These are phyloP conservation scores for Cryptomeria japonica DNA, from an alignment of 75 land plant genomes.

Conservation along the genomic window DNA sequence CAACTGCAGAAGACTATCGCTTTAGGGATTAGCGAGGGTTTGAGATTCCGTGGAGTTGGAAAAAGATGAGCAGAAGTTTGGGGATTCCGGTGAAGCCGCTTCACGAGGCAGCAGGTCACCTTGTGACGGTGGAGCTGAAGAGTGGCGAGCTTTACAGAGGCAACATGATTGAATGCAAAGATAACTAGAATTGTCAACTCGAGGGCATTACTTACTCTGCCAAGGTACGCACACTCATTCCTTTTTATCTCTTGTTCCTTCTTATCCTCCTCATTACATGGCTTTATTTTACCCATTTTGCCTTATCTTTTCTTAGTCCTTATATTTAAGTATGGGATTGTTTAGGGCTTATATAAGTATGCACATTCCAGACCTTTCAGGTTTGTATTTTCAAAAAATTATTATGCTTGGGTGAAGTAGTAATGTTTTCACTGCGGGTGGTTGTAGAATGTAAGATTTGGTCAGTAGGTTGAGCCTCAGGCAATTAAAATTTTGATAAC, in stretches of 20 bases:
- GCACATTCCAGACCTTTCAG: no score
- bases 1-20: no score
- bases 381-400: not conserved
- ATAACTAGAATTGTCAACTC: slow-evolving; percentile 97
- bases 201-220: slow-evolving; percentile 88
- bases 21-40: not conserved
- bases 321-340: not conserved
- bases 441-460: not conserved
- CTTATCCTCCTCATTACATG: not conserved
- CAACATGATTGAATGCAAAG: slow-evolving; percentile 88
- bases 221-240: slow-evolving; percentile 40
- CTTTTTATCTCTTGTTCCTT: not conserved
- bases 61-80: slow-evolving; percentile 83
- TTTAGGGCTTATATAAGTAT: not conserved
- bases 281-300: not conserved
- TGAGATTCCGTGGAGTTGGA: not conserved
- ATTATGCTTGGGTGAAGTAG: not conserved
- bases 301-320: not conserved
- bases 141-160: slow-evolving; percentile 96
- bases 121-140: slow-evolving; percentile 89
- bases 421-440: not conserved
- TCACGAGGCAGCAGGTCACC: slow-evolving; percentile 91
- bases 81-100: slow-evolving; percentile 96
- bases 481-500: not conserved
- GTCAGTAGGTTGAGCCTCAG: not conserved